Conservation (phyloP, 345 rosid species). For the Clarkia xantiana region DNA sequence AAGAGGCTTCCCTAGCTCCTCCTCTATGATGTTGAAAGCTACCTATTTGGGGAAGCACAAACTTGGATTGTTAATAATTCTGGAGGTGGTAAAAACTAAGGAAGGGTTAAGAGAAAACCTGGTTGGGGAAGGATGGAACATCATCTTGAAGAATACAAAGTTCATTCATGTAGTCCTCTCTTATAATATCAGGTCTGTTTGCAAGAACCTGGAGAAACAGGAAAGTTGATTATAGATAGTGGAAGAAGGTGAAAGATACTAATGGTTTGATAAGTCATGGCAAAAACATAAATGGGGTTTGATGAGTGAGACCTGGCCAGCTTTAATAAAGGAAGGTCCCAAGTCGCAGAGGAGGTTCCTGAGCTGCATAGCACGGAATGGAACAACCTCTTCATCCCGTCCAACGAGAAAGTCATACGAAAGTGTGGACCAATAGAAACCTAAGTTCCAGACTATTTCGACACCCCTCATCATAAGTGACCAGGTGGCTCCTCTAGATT, state of each 20-base stretch:
- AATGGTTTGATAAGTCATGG: too few relatives aligned
- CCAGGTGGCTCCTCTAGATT: conserved; percentile 49
- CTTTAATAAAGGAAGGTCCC: conserved; percentile 96
- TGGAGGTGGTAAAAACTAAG: too few relatives aligned
- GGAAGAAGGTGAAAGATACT: not conserved
- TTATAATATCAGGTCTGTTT: conserved; percentile 82
- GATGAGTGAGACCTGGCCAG: conserved; percentile 53
- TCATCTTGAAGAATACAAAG: conserved; percentile 97
- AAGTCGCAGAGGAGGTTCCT: conserved; percentile 83
- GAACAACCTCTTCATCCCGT: conserved; percentile 83
- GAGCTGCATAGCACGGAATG: conserved; percentile 83
- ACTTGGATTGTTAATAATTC: too few relatives aligned
- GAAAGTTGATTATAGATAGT: conserved; percentile 1
- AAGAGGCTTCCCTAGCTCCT: conserved; percentile 81
- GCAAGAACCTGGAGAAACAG: conserved; percentile 57
- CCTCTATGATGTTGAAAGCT: conserved; percentile 84
- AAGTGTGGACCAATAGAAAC: conserved; percentile 77
- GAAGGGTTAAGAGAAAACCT: too few relatives aligned
- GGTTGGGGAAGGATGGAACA: conserved; percentile 88
- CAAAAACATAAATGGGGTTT: too few relatives aligned
- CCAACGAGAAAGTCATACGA: conserved; percentile 75
- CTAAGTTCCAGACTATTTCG: conserved; percentile 88
- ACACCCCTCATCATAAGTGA: conserved; percentile 66
- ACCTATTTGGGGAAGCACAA: conserved; percentile 28
- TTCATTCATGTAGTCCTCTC: conserved; percentile 97